phyloP scores from a whole-genome alignment of 169 alveolate species.

The Perkinsus olseni region DNA sequence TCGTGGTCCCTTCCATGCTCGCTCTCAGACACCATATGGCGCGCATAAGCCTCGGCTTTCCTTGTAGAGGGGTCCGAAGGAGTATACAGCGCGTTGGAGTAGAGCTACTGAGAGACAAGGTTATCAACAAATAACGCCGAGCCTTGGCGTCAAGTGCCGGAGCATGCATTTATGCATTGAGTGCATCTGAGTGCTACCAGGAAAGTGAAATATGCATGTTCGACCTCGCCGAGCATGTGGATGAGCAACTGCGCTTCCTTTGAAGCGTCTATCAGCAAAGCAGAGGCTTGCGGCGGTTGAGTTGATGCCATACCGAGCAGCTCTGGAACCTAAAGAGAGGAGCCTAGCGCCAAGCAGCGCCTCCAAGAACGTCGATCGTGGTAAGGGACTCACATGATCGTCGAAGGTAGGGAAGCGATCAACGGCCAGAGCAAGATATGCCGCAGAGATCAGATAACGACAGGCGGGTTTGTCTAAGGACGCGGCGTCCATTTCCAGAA shows the following conservation, averaged over 20 bases:
- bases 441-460: neutral
- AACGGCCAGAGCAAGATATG: neutral
- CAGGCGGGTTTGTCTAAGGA: neutral
- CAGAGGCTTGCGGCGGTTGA: neutral
- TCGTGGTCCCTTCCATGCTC: neutral
- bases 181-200: neutral
- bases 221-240: neutral
- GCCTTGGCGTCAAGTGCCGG: too few relatives aligned
- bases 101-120: neutral
- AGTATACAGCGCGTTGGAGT: neutral
- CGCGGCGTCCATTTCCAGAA: neutral
- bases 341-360: neutral
- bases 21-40: neutral
- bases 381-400: neutral
- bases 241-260: neutral
- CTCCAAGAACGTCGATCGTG: too few relatives aligned
- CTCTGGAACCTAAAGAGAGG: neutral
- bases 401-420: neutral
- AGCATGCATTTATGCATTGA: too few relatives aligned
- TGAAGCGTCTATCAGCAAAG: neutral
- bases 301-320: neutral
- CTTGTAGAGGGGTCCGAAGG: neutral
- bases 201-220: neutral
- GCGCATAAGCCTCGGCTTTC: neutral
- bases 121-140: neutral